Percentiles rank a stretch among this genome's conserved stretches.
Evolutionary conservation across 306 rosid genomes (phyloP).

Genomic region (Inga leiocalycina): DNA sequence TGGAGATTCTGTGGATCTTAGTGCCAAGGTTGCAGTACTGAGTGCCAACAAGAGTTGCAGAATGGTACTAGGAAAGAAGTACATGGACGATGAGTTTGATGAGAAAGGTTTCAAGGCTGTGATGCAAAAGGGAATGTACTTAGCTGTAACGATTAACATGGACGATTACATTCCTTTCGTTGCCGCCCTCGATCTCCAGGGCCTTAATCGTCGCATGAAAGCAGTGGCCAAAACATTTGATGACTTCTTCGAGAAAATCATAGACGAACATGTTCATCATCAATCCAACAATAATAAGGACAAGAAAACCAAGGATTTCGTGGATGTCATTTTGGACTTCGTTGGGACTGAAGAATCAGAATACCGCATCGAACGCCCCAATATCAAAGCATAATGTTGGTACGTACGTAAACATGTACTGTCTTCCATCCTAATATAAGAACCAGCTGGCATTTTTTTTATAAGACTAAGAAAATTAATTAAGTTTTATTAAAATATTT

Average conservation of each 20-base stretch:
- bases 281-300: conserved; percentile 27
- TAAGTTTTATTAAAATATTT: too few relatives aligned
- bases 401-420: neutral
- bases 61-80: conserved; percentile 68
- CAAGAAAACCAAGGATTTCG: conserved; percentile 56
- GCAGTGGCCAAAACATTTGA: conserved; percentile 48
- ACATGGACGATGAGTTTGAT: conserved; percentile 46
- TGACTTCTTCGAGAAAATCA: conserved; percentile 57
- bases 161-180: conserved; percentile 62
- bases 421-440: too few relatives aligned
- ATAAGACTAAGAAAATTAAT: too few relatives aligned
- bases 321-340: conserved; percentile 64
- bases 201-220: conserved; percentile 52
- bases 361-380: conserved; percentile 49
- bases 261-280: conserved; percentile 60
- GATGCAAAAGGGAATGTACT: conserved; percentile 45
- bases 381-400: conserved; percentile 71
- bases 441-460: too few relatives aligned
- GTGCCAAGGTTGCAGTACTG: conserved; percentile 44
- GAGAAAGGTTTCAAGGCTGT: conserved; percentile 59
- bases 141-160: conserved; percentile 45
- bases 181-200: conserved; percentile 63
- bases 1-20: conserved; percentile 45
- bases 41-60: conserved; percentile 48
- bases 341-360: conserved; percentile 52